A percentile compares a stretch with the other conserved stretches of the same genome.
These are phyloP conservation scores for Oryza coarctata DNA, from an alignment of 176 grass and related monocot genomes.

Conservation along the genomic window DNA sequence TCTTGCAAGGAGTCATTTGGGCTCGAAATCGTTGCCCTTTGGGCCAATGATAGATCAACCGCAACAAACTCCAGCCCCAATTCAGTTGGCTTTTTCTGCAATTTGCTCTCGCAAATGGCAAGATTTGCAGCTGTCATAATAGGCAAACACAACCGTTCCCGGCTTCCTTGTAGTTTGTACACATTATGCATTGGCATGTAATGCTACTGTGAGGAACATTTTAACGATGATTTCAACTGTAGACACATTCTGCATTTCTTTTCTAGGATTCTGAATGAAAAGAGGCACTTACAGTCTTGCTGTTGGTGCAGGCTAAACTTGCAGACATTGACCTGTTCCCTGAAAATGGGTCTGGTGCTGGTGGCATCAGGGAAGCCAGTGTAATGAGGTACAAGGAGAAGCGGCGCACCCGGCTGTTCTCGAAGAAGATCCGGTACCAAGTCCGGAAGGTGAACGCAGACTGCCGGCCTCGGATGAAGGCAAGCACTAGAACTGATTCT, in stretches of 20 bases:
- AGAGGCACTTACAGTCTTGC: neutral
- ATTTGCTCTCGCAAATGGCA: slow-evolving; percentile 44
- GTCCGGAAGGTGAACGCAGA: slow-evolving; percentile 95
- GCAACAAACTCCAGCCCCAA: slow-evolving; percentile 48
- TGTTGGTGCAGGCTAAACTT: slow-evolving; percentile 59
- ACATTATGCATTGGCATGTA: slow-evolving; percentile 15
- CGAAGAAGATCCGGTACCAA: slow-evolving; percentile 97
- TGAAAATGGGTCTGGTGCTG: slow-evolving; percentile 44
- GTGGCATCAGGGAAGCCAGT: slow-evolving; percentile 82
- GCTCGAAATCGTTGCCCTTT: slow-evolving; percentile 38
- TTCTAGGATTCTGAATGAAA: slow-evolving; percentile 12
- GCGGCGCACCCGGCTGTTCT: slow-evolving; percentile 78
- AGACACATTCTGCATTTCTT: neutral
- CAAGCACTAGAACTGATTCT: slow-evolving; percentile 85
- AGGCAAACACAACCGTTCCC: slow-evolving; percentile 34
- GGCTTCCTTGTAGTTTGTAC: slow-evolving; percentile 39
- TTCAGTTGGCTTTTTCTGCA: slow-evolving; percentile 45
- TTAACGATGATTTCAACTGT: neutral
- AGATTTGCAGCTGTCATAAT: slow-evolving; percentile 38
- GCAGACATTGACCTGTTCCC: slow-evolving; percentile 81
- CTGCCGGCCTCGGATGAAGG: slow-evolving; percentile 97
- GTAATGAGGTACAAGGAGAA: slow-evolving; percentile 99
- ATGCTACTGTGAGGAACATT: slow-evolving; percentile 11
- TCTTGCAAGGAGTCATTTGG: slow-evolving; percentile 35
- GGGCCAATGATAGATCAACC: slow-evolving; percentile 39